These are phyloP conservation scores for Amaranthus palmeri DNA, from an alignment of 148 eudicot species.

Conservation along the genomic window DNA sequence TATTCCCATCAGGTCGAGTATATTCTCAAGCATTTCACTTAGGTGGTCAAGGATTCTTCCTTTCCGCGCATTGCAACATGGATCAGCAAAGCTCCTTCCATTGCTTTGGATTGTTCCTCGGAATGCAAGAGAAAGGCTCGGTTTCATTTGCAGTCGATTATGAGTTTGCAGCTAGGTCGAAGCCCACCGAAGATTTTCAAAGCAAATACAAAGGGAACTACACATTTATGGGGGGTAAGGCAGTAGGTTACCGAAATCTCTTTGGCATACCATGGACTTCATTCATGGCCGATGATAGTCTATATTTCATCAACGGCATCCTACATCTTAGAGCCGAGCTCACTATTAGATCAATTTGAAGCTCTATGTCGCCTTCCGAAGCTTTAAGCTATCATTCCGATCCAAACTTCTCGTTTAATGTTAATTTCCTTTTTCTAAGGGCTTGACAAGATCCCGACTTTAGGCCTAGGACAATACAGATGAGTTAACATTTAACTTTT, in stretches of 20 bases:
- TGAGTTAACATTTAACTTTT: slow-evolving; percentile 16
- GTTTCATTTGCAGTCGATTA: slow-evolving; percentile 81
- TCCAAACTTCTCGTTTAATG: slow-evolving; percentile 9
- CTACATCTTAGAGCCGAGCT: slow-evolving; percentile 89
- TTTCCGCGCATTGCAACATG: slow-evolving; percentile 92
- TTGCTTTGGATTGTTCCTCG: slow-evolving; percentile 80
- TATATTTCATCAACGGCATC: slow-evolving; percentile 70
- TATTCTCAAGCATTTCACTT: slow-evolving; percentile 94
- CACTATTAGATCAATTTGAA: slow-evolving; percentile 53
- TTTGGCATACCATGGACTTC: slow-evolving; percentile 81
- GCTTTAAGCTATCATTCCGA: not conserved
- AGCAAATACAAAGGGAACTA: slow-evolving; percentile 89
- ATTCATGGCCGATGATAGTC: slow-evolving; percentile 86
- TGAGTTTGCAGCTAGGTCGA: slow-evolving; percentile 79
- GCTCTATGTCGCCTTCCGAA: not conserved
- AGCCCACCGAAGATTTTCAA: slow-evolving; percentile 67
- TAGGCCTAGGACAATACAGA: slow-evolving; percentile 12
- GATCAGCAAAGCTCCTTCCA: slow-evolving; percentile 86
- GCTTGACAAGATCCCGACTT: slow-evolving; percentile 11
- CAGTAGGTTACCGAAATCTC: slow-evolving; percentile 82
- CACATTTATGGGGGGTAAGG: slow-evolving; percentile 87
- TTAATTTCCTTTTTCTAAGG: slow-evolving; percentile 6
- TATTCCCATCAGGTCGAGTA: slow-evolving; percentile 74
- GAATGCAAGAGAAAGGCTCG: slow-evolving; percentile 94
- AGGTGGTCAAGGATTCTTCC: slow-evolving; percentile 91